These are phyloP conservation scores for Malassezia obtusa DNA, from an alignment of 1,284 basidiomycete species.

Conservation along the genomic window DNA sequence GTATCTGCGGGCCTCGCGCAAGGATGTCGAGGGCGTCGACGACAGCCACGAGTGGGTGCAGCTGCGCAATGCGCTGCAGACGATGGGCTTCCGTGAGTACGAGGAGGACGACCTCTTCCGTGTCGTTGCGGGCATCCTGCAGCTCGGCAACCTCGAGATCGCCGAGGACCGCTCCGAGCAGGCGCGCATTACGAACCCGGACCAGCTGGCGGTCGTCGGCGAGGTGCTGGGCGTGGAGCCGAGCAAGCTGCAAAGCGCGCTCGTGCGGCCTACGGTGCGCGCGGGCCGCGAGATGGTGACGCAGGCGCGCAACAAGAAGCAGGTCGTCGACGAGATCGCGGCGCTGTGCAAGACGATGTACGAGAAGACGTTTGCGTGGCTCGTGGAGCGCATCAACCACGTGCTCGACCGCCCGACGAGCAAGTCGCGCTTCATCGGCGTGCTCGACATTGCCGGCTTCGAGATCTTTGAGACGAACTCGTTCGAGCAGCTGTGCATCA, in stretches of 20 bases:
- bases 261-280: constrained; percentile 60
- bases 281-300: constrained; percentile 96
- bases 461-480: constrained; percentile 63
- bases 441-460: constrained; percentile 97
- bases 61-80: constrained; percentile 69
- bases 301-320: constrained; percentile 79
- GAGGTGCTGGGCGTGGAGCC: constrained; percentile 86
- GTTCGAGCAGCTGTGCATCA: constrained; percentile 97
- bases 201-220: constrained; percentile 66
- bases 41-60: constrained; percentile 78
- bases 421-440: constrained; percentile 93
- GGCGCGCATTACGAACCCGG: constrained; percentile 59
- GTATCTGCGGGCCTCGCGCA: constrained; percentile 77
- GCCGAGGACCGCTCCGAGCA: constrained; percentile 74
- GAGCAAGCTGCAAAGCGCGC: constrained; percentile 73
- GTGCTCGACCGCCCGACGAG: constrained; percentile 79
- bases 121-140: constrained; percentile 83
- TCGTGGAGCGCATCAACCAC: constrained; percentile 90
- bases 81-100: constrained; percentile 70
- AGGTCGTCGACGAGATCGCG: constrained; percentile 84
- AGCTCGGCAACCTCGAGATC: constrained; percentile 86
- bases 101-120: constrained; percentile 91
- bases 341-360: constrained; percentile 92
- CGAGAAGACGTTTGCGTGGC: constrained; percentile 86
- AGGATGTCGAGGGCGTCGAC: constrained; percentile 88